A percentile compares a stretch with the other conserved stretches of the same genome.
phyloP scores from a whole-genome alignment of 176 grass and related monocot genomes.

The Thalia dealbata region DNA sequence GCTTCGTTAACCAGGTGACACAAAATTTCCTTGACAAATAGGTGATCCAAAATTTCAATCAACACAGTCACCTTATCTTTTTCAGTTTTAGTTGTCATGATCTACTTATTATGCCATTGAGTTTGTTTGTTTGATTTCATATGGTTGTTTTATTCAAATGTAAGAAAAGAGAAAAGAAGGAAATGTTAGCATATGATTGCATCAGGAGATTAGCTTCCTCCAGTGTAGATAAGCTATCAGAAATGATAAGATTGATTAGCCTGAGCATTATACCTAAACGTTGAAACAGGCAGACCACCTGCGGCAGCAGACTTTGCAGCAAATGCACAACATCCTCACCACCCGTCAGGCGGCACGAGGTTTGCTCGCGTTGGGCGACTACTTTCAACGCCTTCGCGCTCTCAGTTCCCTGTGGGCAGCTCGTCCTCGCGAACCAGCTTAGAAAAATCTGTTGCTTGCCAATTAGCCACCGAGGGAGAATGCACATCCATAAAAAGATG shows the following conservation, averaged over 20 bases:
- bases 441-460: not conserved
- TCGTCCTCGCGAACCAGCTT: slow-evolving; percentile 48
- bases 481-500: not conserved
- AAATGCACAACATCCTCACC: slow-evolving; percentile 73
- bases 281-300: slow-evolving; percentile 68
- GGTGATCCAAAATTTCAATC: slow-evolving; percentile 29
- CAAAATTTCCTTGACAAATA: slow-evolving; percentile 18
- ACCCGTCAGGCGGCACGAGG: slow-evolving; percentile 67
- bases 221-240: too few relatives aligned
- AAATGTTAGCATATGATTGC: not conserved
- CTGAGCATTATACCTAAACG: not conserved
- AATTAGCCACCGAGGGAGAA: not conserved
- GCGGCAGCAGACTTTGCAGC: slow-evolving; percentile 44
- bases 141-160: not conserved
- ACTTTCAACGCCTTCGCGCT: slow-evolving; percentile 71
- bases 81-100: too few relatives aligned
- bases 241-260: too few relatives aligned
- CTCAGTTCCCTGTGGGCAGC: slow-evolving; percentile 69
- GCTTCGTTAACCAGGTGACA: slow-evolving; percentile 59
- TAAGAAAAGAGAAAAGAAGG: not conserved
- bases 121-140: not conserved
- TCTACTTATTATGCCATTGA: too few relatives aligned
- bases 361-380: slow-evolving; percentile 68
- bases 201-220: too few relatives aligned
- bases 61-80: too few relatives aligned